These are phyloP conservation scores for Fraxinus cuspidata DNA, from an alignment of 257 asterid genomes.

Conservation along the genomic window DNA sequence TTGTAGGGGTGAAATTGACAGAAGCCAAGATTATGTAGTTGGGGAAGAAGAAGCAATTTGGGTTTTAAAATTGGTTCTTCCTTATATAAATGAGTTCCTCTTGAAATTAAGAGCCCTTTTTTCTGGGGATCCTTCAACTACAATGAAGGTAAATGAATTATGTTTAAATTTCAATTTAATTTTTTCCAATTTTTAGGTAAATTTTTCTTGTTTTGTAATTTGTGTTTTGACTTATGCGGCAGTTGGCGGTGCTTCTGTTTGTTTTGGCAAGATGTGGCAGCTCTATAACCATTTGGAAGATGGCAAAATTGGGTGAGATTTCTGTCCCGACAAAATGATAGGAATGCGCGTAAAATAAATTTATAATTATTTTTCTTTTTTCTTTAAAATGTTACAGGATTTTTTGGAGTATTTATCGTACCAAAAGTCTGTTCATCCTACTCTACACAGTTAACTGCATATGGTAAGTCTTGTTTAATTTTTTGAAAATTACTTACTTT, in stretches of 20 bases:
- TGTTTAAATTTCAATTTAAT: neutral
- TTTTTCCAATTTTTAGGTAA: neutral
- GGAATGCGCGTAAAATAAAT: neutral
- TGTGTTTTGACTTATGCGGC: constrained; percentile 12
- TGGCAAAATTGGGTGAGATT: constrained; percentile 75
- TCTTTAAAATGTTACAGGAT: constrained; percentile 43
- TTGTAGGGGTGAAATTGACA: constrained; percentile 47
- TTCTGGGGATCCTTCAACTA: constrained; percentile 94
- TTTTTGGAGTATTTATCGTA: constrained; percentile 74
- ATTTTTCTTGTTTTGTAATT: constrained; percentile 18
- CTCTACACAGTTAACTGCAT: constrained; percentile 64
- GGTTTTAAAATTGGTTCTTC: constrained; percentile 62
- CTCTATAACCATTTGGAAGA: constrained; percentile 83
- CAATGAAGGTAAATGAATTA: constrained; percentile 68
- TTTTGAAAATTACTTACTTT: no score
- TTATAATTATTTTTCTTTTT: neutral
- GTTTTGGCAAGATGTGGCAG: constrained; percentile 89
- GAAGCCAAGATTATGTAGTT: constrained; percentile 51
- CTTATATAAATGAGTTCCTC: constrained; percentile 72
- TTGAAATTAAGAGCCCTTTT: constrained; percentile 79
- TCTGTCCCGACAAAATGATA: neutral
- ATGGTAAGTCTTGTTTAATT: constrained; percentile 41
- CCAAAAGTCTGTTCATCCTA: constrained; percentile 86
- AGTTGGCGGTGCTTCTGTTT: constrained; percentile 85
- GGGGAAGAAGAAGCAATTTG: constrained; percentile 88